Evolutionary conservation across 345 rosid genomes (phyloP).

Genomic region (Salix suchowensis): DNA sequence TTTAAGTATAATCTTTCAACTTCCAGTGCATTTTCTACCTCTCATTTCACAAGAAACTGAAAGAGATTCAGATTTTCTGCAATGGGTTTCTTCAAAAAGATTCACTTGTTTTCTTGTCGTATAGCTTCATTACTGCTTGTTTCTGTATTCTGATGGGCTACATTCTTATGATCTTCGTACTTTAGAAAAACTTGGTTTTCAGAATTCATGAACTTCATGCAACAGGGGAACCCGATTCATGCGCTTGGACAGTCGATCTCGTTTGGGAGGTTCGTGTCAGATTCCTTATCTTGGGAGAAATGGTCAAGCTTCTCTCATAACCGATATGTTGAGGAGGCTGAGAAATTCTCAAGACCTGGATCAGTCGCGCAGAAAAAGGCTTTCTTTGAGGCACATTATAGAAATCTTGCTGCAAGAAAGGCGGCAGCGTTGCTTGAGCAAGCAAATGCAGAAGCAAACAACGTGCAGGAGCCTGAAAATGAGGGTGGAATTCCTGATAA

Average conservation of each 20-base stretch:
- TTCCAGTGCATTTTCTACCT: too few relatives aligned
- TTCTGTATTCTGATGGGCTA: too few relatives aligned
- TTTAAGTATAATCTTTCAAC: too few relatives aligned
- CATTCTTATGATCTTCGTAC: too few relatives aligned
- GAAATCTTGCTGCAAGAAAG: conserved; percentile 37
- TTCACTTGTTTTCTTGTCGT: too few relatives aligned
- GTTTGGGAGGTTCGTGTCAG: conserved; percentile 44
- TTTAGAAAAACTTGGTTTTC: neutral
- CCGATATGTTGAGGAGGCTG: conserved; percentile 44
- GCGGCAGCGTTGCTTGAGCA: conserved; percentile 39
- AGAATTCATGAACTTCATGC: neutral
- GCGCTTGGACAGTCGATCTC: conserved; percentile 36
- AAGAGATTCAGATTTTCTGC: too few relatives aligned
- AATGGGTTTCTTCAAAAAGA: too few relatives aligned
- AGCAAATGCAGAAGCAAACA: conserved; percentile 13
- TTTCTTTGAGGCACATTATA: conserved; percentile 49
- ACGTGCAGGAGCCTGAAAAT: neutral
- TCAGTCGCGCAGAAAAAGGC: conserved; percentile 51
- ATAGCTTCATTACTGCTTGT: too few relatives aligned
- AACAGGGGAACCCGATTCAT: conserved; percentile 29
- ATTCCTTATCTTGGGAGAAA: conserved; percentile 40
- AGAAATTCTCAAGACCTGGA: conserved; percentile 41
- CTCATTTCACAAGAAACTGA: too few relatives aligned
- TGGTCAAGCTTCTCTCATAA: conserved; percentile 43
- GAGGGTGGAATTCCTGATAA: neutral